phyloP scores from a whole-genome alignment of 2,329 filamentous ascomycete genomes.

The Myotisia sp. region DNA sequence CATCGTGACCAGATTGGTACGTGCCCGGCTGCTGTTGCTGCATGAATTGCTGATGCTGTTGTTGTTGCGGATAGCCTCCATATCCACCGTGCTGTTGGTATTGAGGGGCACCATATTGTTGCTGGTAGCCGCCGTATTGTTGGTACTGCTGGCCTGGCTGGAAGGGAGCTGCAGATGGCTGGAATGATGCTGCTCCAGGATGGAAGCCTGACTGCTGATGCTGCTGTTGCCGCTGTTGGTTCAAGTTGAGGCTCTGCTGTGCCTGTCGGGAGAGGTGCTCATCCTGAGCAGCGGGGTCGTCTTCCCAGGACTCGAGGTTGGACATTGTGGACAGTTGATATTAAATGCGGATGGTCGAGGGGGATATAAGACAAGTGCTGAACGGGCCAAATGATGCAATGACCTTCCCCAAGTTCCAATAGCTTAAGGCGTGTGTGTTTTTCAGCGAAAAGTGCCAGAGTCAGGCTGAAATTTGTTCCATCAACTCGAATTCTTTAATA shows the following conservation, averaged over 20 bases:
- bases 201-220: constrained; percentile 33
- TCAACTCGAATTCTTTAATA: no score
- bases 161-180: constrained; percentile 56
- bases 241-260: constrained; percentile 61
- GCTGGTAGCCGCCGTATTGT: constrained; percentile 41
- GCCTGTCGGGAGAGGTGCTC: constrained; percentile 63
- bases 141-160: constrained; percentile 57
- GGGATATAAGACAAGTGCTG: no score
- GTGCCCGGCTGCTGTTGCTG: constrained; percentile 38
- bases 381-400: no score
- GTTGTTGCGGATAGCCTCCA: constrained; percentile 38
- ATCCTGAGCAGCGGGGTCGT: constrained; percentile 64
- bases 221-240: constrained; percentile 38
- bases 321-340: no score
- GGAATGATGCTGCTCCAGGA: constrained; percentile 55
- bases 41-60: constrained; percentile 26
- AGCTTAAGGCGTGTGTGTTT: no score
- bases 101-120: constrained; percentile 31
- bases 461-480: no score
- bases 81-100: constrained; percentile 38
- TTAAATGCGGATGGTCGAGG: no score
- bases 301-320: constrained; percentile 89
- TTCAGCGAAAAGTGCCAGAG: no score
- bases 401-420: no score
- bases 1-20: constrained; percentile 16